Evolutionary conservation across 495 filamentous ascomycete genomes (phyloP).

Genomic region (Podospora anserina): DNA sequence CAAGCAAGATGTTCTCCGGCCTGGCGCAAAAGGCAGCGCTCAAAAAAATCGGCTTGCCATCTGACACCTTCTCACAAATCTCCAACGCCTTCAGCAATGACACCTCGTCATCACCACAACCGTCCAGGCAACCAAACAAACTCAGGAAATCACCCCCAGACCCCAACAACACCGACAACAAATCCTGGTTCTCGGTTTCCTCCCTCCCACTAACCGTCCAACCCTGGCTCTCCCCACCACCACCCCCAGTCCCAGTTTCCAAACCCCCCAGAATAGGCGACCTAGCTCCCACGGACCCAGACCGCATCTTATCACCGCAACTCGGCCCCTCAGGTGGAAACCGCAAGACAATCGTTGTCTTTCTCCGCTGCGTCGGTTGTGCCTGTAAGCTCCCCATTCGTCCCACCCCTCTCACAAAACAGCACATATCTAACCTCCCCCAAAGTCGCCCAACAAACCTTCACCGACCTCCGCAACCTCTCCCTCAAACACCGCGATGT

Average conservation of each 20-base stretch:
- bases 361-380: constrained; percentile 56
- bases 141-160: constrained; percentile 24
- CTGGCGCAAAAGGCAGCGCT: constrained; percentile 49
- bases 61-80: constrained; percentile 28
- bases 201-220: constrained; percentile 47
- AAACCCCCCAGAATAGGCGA: constrained; percentile 43
- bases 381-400: constrained; percentile 39
- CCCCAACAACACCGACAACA: constrained; percentile 27
- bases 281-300: constrained; percentile 45
- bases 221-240: constrained; percentile 45
- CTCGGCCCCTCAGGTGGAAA: constrained; percentile 23
- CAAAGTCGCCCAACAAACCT: constrained; percentile 56
- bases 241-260: constrained; percentile 45
- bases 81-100: neutral
- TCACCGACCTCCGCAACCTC: constrained; percentile 44
- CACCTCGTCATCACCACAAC: constrained; percentile 14
- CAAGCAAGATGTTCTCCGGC: constrained; percentile 42
- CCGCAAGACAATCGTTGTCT: constrained; percentile 45
- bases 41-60: constrained; percentile 44
- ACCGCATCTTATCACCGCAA: constrained; percentile 35
- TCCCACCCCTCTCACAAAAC: neutral
- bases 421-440: neutral
- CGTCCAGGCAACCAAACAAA: constrained; percentile 24
- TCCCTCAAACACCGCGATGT: constrained; percentile 43
- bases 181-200: constrained; percentile 31